These are phyloP conservation scores for Vaccinium darrowii DNA, from an alignment of 148 eudicot species.

Conservation along the genomic window DNA sequence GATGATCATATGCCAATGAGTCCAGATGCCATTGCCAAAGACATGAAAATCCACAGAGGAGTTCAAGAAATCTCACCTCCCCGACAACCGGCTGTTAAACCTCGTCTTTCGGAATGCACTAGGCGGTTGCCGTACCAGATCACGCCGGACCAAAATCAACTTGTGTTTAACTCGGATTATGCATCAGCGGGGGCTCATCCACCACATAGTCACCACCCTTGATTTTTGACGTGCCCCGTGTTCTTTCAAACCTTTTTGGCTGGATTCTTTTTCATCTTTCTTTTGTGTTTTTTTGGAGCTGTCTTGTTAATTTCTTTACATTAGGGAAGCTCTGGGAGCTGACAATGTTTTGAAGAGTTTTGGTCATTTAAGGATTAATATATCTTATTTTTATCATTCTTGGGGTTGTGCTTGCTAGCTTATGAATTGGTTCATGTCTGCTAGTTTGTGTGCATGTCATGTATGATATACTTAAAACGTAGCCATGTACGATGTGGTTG, in stretches of 20 bases:
- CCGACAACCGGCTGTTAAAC: background rate
- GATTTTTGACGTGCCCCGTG: slow-evolving; percentile 15
- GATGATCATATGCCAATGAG: background rate
- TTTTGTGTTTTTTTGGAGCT: background rate
- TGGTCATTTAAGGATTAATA: too few relatives aligned
- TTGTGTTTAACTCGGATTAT: slow-evolving; percentile 47
- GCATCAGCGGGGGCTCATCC: slow-evolving; percentile 55
- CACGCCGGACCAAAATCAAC: slow-evolving; percentile 21
- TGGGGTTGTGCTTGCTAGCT: too few relatives aligned
- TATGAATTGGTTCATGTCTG: too few relatives aligned
- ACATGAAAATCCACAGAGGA: background rate
- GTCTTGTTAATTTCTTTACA: too few relatives aligned
- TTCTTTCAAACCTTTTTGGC: background rate
- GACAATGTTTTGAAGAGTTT: too few relatives aligned
- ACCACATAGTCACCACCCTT: slow-evolving; percentile 38
- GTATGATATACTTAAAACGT: too few relatives aligned
- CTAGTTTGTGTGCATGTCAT: too few relatives aligned
- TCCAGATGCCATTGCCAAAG: background rate
- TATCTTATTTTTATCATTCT: too few relatives aligned
- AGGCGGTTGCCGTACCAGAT: slow-evolving; percentile 40
- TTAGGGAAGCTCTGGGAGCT: too few relatives aligned
- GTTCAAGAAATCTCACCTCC: background rate
- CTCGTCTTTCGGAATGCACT: background rate
- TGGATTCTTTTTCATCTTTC: background rate
- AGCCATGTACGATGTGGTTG: too few relatives aligned